Evolutionary conservation across 2,329 filamentous ascomycete species (phyloP), one percentile per base, ranked within the genome.

Genomic region (Basipetospora chlamydospora): DNA sequence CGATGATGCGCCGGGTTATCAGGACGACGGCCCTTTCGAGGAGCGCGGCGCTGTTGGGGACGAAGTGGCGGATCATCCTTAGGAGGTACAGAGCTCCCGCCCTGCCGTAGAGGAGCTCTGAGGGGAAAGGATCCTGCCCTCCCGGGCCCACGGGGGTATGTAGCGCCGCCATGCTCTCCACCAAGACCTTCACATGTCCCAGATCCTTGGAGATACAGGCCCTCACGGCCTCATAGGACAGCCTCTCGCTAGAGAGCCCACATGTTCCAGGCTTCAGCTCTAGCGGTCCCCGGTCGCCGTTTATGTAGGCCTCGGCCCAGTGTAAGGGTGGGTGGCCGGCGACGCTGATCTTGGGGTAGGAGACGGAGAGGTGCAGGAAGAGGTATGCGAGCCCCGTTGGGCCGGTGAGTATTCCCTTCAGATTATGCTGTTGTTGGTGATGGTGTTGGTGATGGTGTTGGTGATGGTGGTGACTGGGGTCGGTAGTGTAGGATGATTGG

Each of bases 81-180:
- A 84, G 62, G 29, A 81, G 58, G 49, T 82, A 83, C 17, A 84
- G 59, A 37, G 74, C 70, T 1, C 79, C 79, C 2, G 78, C 73
- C 9, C 76, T 66, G 5, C 80, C 80, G 49, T 77, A 75, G 5
- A 80, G 56, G 52, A 77, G 67, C 47, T 83, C 78, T 37, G 79
- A 73, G 1, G 55, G 49, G 25, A 58, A 61, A 1, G 23, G 6
- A 7, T 15, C 25, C 16, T 15, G 48, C n/a, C n/a, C n/a, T n/a
- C n/a, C n/a, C n/a, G n/a, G n/a, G 48, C n/a, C 45, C 40, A 3
- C 38, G 4, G 51, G 46, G 0, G 43, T 46, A 11, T 60, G 43
- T 3, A 62, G 39, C n/a, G 47, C 39, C 3, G 53, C 43, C 0
- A 63, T 55, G 37, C 56, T 57, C 7, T 55, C 43, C n/a, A 65